Evolutionary conservation across 257 asterid species (phyloP).

Genomic region (Przewalskia tangutica): DNA sequence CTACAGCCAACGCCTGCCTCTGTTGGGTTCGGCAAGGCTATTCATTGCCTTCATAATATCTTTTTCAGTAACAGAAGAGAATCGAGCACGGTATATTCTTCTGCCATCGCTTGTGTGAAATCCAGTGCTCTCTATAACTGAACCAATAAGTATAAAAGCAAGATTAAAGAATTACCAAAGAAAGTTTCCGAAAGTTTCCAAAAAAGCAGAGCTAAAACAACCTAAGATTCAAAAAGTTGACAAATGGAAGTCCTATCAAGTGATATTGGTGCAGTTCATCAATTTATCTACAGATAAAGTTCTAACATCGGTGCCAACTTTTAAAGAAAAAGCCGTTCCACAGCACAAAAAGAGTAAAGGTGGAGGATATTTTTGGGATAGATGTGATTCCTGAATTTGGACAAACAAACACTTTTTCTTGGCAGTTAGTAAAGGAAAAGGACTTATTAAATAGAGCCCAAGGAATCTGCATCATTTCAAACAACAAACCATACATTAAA

Average conservation of each 20-base stretch:
- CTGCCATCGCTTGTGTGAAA: conserved; percentile 48
- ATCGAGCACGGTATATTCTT: conserved; percentile 74
- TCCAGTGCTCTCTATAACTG: conserved; percentile 78
- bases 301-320: neutral
- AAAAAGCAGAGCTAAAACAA: neutral
- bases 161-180: neutral
- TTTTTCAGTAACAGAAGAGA: conserved; percentile 87
- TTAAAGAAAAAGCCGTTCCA: neutral
- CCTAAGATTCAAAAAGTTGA: neutral
- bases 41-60: conserved; percentile 73
- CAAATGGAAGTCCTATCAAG: neutral
- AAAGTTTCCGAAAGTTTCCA: neutral
- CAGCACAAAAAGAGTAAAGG: neutral
- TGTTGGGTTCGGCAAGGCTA: conserved; percentile 66
- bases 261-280: neutral
- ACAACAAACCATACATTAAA: neutral
- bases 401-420: neutral
- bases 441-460: neutral
- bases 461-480: neutral
- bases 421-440: neutral
- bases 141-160: conserved; percentile 13
- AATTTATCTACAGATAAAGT: neutral
- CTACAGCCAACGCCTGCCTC: conserved; percentile 81
- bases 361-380: neutral
- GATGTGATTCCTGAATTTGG: neutral